Evolutionary conservation across 140 eudicot species (phyloP).

Genomic region (Senecio squalidus): DNA sequence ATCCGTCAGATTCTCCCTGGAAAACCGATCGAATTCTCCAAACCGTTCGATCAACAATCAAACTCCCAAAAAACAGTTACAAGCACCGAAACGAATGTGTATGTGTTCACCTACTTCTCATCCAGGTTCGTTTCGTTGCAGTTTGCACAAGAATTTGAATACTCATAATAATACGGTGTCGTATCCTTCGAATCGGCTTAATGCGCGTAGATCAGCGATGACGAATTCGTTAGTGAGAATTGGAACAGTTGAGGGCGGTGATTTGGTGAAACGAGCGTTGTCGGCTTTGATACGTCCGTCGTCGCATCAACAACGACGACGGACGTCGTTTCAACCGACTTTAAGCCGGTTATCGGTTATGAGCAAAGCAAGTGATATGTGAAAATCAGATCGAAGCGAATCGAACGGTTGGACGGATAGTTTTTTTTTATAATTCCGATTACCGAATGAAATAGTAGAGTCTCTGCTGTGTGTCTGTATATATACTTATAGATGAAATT

Average conservation of each 20-base stretch:
- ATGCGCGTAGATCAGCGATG: constrained; percentile 73
- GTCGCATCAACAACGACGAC: constrained; percentile 63
- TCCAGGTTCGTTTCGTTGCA: constrained; percentile 74
- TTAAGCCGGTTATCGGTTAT: constrained; percentile 62
- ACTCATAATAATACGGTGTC: constrained; percentile 7
- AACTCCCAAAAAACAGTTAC: constrained; percentile 30
- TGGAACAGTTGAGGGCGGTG: constrained; percentile 64
- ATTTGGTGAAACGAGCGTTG: constrained; percentile 55
- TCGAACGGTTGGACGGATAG: constrained; percentile 30
- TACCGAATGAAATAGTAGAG: constrained; percentile 31
- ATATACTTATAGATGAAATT: constrained; percentile 23
- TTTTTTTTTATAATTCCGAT: constrained; percentile 38
- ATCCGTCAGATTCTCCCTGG: constrained; percentile 21
- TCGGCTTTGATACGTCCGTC: constrained; percentile 71
- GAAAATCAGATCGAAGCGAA: background rate
- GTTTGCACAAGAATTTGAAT: constrained; percentile 41
- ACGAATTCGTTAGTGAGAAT: constrained; percentile 67
- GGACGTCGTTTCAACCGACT: constrained; percentile 44
- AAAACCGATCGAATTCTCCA: constrained; percentile 36
- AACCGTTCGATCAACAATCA: constrained; percentile 44
- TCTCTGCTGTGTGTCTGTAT: constrained; percentile 18
- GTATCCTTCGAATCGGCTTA: constrained; percentile 45
- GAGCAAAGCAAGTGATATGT: constrained; percentile 43
- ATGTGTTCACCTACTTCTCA: constrained; percentile 46
- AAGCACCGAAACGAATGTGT: background rate